These are phyloP conservation scores for Eimeria nieschulzi DNA, from an alignment of 169 alveolate genomes.

Conservation along the genomic window DNA sequence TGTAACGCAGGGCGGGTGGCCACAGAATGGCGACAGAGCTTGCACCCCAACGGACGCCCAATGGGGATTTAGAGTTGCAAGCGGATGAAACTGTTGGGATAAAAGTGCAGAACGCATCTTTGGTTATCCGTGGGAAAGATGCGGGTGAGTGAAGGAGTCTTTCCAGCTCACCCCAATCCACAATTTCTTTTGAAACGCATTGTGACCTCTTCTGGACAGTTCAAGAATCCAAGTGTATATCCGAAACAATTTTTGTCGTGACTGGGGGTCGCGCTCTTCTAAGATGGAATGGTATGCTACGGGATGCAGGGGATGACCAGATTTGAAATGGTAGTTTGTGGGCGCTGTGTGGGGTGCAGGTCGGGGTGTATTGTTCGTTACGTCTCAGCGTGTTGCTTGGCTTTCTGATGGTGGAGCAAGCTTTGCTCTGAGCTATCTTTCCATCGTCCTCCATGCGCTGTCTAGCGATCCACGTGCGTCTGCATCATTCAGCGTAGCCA, in stretches of 20 bases:
- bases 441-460: constrained; percentile 82
- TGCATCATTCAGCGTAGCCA: constrained; percentile 52
- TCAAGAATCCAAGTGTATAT: too few relatives aligned
- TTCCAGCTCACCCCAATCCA: too few relatives aligned
- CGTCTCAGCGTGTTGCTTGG: constrained; percentile 73
- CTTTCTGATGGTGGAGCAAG: constrained; percentile 70
- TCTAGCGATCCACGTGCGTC: constrained; percentile 87
- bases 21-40: neutral
- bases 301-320: neutral
- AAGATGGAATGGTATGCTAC: neutral
- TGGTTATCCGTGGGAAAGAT: constrained; percentile 37
- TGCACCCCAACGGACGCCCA: constrained; percentile 36
- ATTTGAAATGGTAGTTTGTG: neutral
- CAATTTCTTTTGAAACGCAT: too few relatives aligned
- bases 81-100: constrained; percentile 43
- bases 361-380: constrained; percentile 59
- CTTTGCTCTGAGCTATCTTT: constrained; percentile 83
- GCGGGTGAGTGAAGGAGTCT: constrained; percentile 20
- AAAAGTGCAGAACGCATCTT: constrained; percentile 1
- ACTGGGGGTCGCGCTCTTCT: neutral
- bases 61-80: constrained; percentile 50
- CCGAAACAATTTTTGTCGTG: neutral
- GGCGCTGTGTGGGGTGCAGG: constrained; percentile 33
- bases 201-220: too few relatives aligned
- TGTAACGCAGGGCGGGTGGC: neutral